Conservation (phyloP, 352 stramenopile genomes). For the Lagenidium sp. region DNA sequence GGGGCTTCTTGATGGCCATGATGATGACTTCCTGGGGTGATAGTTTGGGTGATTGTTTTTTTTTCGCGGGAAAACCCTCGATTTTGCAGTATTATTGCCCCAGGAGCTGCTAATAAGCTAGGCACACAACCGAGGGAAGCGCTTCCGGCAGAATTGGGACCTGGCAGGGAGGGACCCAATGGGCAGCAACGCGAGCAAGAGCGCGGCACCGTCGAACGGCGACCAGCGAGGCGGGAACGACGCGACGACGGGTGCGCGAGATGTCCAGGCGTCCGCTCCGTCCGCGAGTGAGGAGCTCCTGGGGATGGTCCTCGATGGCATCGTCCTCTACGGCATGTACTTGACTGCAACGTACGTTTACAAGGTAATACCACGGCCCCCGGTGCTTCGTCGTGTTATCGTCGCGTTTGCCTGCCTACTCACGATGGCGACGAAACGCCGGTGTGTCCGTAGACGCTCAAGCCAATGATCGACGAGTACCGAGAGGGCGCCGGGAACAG, state of each 20-base stretch:
- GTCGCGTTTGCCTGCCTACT: too few relatives aligned
- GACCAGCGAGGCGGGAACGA: too few relatives aligned
- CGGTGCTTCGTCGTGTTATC: too few relatives aligned
- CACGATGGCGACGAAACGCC: too few relatives aligned
- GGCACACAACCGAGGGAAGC: too few relatives aligned
- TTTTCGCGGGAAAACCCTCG: slow-evolving; percentile 6
- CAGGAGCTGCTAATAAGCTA: too few relatives aligned
- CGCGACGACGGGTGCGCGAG: too few relatives aligned
- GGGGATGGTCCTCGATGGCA: slow-evolving; percentile 60
- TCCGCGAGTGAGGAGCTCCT: slow-evolving; percentile 48
- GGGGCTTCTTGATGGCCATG: slow-evolving; percentile 70
- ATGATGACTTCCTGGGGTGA: slow-evolving; percentile 13
- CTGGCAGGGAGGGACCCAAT: too few relatives aligned
- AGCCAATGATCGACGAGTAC: slow-evolving; percentile 82
- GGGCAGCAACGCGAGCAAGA: slow-evolving; percentile 55
- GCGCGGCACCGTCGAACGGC: slow-evolving; percentile 11
- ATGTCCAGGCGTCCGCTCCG: too few relatives aligned
- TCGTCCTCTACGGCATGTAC: slow-evolving; percentile 82
- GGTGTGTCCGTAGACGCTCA: too few relatives aligned
- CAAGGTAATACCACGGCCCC: slow-evolving; percentile 31
- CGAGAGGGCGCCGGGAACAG: slow-evolving; percentile 43
- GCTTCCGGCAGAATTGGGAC: too few relatives aligned
- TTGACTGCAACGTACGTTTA: slow-evolving; percentile 78
- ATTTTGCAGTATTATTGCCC: too few relatives aligned
- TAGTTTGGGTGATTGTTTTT: not conserved